Evolutionary conservation across 2,329 filamentous ascomycete species (phyloP), one percentile per base, ranked within the genome.

Genomic region (Diaporthe vaccinii): DNA sequence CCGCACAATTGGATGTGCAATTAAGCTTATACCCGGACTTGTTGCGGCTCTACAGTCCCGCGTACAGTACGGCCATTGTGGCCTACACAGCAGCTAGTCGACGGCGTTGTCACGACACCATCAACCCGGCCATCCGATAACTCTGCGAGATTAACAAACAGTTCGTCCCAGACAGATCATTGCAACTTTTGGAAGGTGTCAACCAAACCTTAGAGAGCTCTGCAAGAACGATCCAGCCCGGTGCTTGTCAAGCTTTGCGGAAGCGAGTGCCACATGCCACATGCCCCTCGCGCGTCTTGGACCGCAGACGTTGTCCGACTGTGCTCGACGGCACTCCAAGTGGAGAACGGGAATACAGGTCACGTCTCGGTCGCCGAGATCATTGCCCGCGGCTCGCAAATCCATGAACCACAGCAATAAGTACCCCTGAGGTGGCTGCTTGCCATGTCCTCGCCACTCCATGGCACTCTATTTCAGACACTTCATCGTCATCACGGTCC

Each of bases 1-100:
- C 44, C 20, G 41, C 41, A 51, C 28, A 34, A n/a, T n/a, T 67
- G 44, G 44, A 22, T 53, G 31, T 28, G 7, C 34, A 41, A 55
- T 69, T 69, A 69, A 69, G 65, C 65, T 69, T 69, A 69, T 69
- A 55, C 65, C n/a, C 34, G 65, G 28, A 39, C 65, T 55, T 14
- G 22, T 68, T 69, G 65, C 36, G 65, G 65, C 65, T 69, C 65
- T 55, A 55, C 34, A 22, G 41, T 67, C 4, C 41, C 41, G 41
- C 15, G 25, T 65, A 34, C 41, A 22, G 41, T 46, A 62, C 25
- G 1, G 8, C 12, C 36, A 39, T 39, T 39, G 10, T 12, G 36
- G 36, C 10, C 36, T 31, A 25, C 28, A 49, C 17, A 41, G 20
- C 31, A 12, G 15, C 31, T 3, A 44, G 55, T 58, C 28, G 12